Evolutionary conservation across 495 filamentous ascomycete genomes (phyloP), one percentile per base, ranked within the genome.

Genomic region (Cercophora sp.): DNA sequence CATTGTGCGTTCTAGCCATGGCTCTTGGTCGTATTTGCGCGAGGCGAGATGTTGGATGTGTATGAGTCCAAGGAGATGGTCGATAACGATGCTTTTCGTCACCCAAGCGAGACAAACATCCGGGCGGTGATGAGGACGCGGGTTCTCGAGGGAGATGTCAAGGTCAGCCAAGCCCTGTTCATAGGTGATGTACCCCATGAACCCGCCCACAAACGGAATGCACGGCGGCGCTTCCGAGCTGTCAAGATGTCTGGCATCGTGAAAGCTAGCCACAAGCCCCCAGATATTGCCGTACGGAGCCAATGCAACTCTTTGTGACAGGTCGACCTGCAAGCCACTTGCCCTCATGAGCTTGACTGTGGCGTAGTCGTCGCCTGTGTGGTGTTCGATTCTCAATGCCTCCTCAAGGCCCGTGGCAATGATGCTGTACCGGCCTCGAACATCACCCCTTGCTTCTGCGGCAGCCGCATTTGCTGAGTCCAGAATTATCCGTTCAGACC

Each of bases 131-230:
- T 76, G 72, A n/a, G 27, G 34, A n/a, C 53, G 62, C 22, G 55
- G 57, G n/a, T 60, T 55, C 13, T 51, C 45, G 16, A 48, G 60
- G 0, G 62, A 47, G 19, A 88, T 70, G 26, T 68, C 73, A 24
- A 89, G 82, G 3, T 77, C 76, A 20, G 77, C 64, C 0, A 96
- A 73, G 0, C 91, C 89, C 42, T 90, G 77, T 63, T 98, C 92
- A 55, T 96, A 96, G 1, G 88, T 89, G 39, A 91, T 85, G 61
- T 86, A 96, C 0, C 93, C 93, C 67, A 96, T 80, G 42, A 96
- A 84, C 0, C 92, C 92, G 36, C 91, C 92, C 72, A 89, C 85
- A 61, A 98, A 98, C 75, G 91, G 34, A 70, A 67, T 27, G 66
- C 63, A 0, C 0, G 50, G 27, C 13, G 29, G 9, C 8, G 42